These are phyloP conservation scores for Colletotrichum siamense DNA, from an alignment of 2,329 filamentous ascomycete genomes.

Conservation along the genomic window DNA sequence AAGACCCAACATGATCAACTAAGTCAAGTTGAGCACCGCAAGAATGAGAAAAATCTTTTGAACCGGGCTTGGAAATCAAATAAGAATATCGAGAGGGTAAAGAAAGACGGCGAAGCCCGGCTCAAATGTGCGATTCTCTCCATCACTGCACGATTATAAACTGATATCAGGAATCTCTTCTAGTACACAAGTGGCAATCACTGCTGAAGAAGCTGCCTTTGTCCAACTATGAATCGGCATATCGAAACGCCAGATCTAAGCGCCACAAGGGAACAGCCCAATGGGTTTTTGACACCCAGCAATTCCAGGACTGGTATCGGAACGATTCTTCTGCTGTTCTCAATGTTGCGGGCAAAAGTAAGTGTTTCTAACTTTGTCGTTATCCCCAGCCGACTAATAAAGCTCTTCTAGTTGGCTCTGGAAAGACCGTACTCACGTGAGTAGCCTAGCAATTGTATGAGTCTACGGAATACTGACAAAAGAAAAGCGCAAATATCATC, in stretches of 20 bases:
- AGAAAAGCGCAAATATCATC: background rate
- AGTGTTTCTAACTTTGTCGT: background rate
- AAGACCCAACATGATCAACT: background rate
- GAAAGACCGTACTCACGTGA: background rate
- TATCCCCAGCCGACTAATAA: background rate
- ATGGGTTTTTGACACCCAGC: background rate
- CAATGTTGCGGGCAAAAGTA: background rate
- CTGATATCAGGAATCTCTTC: background rate
- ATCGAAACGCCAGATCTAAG: background rate
- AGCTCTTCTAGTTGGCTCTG: background rate
- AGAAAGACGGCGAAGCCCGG: background rate
- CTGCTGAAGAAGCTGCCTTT: background rate
- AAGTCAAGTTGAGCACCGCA: fast-evolving
- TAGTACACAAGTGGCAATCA: background rate
- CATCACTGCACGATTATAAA: too few relatives aligned
- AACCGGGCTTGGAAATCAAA: background rate
- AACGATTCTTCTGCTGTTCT: background rate
- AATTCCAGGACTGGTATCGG: background rate
- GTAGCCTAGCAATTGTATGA: background rate
- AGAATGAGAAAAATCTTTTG: background rate
- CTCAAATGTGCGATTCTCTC: too few relatives aligned
- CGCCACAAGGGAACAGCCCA: background rate
- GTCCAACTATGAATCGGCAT: background rate
- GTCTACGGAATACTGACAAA: background rate
- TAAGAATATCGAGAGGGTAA: background rate